Base-by-base conservation (phyloP, 2,329 filamentous ascomycete genomes). In the Decorospora gaudefroyi region DNA sequence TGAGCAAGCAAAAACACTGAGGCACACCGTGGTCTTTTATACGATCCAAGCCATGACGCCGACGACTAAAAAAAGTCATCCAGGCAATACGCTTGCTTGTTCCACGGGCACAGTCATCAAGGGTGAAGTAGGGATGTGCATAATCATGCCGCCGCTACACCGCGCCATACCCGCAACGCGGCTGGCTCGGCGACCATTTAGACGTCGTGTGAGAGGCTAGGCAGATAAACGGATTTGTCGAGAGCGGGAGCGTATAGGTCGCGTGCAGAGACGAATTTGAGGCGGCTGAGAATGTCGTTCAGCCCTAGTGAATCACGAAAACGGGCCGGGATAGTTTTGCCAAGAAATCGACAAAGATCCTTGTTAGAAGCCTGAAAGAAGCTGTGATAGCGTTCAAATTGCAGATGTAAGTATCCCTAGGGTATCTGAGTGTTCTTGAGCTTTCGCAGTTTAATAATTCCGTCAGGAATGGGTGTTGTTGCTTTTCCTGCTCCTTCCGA, bases 21-120 rank as follows among this genome's bases (percentile, higher is more conserved):
- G 52, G 53, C 49, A 55, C 16, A 21, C 42, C 33, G 46, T 13
- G 17, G 42, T 38, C n/a, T 39, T 62, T 67, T 69, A 67, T 68
- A 68, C 43, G 27, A 54, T 56, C 32, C 44, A 44, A 42, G 45
- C 21, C 30, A 44, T 53, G 51, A 59, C 58, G 37, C 50, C 46
- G 44, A 50, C 9, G 29, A 39, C 44, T 51, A 49, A 42, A 47
- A 51, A 47, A 55, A 38, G 32, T 7, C 31, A 9, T 15, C 13
- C 26, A 27, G 28, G 17, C 22, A 42, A 35, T 36, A 42, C 34
- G 37, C 29, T 29, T 31, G 35, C 22, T 16, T 39, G 33, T 16
- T 32, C 22, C 22, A 29, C 34, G 31, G 38, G 48, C 27, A 34
- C 49, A 53, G 55, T 55, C 55, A 61, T 57, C 49, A 51, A 53